Evolutionary conservation across 768 basidiomycete genomes (phyloP).

Genomic region (Trametes coccinea): DNA sequence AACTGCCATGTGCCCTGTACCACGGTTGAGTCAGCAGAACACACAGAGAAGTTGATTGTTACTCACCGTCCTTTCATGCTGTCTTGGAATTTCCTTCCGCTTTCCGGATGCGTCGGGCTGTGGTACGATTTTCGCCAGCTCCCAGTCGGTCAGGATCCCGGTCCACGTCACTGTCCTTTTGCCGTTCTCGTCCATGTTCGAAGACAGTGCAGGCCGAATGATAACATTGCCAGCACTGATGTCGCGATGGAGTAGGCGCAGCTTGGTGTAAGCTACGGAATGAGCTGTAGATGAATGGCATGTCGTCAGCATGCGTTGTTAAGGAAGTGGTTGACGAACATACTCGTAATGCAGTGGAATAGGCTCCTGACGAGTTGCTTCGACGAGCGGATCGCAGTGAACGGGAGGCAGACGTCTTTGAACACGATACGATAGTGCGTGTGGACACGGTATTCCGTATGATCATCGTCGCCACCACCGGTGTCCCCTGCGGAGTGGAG

Average conservation of each 20-base stretch:
- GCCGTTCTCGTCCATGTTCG: not conserved
- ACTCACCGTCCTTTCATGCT: not conserved
- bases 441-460: not conserved
- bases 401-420: not conserved
- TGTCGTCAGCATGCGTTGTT: not conserved
- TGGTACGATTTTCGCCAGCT: not conserved
- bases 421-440: not conserved
- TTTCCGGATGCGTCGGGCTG: not conserved
- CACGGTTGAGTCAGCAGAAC: not conserved
- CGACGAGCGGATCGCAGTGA: not conserved
- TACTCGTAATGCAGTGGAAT: not conserved
- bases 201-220: not conserved
- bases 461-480: not conserved
- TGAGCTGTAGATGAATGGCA: not conserved
- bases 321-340: too few species aligned
- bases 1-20: constrained; percentile 20
- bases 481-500: too few species aligned
- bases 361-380: not conserved
- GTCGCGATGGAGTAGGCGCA: not conserved
- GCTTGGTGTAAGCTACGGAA: not conserved
- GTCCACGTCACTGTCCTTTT: not conserved
- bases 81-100: too few species aligned
- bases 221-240: not conserved
- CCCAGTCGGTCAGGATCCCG: constrained; percentile 2
- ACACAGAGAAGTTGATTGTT: not conserved